Percentiles rank a stretch among this genome's conserved stretches.
These are phyloP conservation scores for Candida maltosa DNA, from an alignment of 805 yeast species.

Conservation along the genomic window DNA sequence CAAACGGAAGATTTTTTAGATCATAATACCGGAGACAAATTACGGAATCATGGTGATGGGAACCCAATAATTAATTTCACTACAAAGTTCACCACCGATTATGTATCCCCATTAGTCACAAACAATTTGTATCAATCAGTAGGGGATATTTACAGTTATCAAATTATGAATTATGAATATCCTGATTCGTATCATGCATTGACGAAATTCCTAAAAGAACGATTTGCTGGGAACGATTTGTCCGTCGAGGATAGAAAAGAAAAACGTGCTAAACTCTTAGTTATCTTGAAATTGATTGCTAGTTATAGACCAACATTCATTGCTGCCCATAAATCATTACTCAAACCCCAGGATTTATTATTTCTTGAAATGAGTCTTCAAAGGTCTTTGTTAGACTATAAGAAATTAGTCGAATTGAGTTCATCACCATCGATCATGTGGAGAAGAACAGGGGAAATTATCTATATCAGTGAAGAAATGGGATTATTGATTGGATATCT, in stretches of 20 bases:
- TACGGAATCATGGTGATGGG: conserved; percentile 2
- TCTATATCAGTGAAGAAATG: conserved; percentile 73
- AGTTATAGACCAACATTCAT: conserved; percentile 74
- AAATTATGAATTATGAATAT: conserved; percentile 52
- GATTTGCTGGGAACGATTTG: conserved; percentile 53
- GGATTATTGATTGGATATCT: conserved; percentile 66
- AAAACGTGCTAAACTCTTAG: conserved; percentile 31
- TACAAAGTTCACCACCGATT: conserved; percentile 23
- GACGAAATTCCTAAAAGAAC: conserved; percentile 48
- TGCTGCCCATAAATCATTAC: conserved; percentile 66
- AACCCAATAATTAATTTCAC: conserved; percentile 8
- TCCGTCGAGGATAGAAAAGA: conserved; percentile 22
- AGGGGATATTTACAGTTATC: conserved; percentile 48
- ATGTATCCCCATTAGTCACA: conserved; percentile 55
- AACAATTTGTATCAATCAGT: conserved; percentile 53
- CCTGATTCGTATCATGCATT: conserved; percentile 62
- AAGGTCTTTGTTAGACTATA: conserved; percentile 42
- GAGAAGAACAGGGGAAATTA: conserved; percentile 85
- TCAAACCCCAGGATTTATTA: conserved; percentile 65
- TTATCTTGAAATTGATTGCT: conserved; percentile 56
- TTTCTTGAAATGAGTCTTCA: conserved; percentile 46
- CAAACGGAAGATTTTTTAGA: conserved; percentile 10
- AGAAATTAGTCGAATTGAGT: conserved; percentile 44
- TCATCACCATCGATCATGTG: conserved; percentile 81
- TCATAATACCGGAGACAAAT: conserved; percentile 4